These are phyloP conservation scores for Selaginella moellendorffii DNA, from an alignment of 75 land plant genomes.

Conservation along the genomic window DNA sequence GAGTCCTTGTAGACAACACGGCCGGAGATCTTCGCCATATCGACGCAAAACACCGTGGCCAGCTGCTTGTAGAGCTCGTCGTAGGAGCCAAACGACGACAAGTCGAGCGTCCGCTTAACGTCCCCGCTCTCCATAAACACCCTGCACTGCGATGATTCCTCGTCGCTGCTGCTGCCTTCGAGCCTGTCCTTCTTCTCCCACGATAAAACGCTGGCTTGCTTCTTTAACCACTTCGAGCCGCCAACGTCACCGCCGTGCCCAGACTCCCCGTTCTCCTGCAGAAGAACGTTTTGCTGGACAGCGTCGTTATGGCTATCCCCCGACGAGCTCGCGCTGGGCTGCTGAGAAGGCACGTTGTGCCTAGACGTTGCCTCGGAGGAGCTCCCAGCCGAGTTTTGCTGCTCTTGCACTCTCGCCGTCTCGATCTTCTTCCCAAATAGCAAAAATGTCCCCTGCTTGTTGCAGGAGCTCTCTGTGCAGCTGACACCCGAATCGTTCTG, in stretches of 20 bases:
- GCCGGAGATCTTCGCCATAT: slow-evolving; percentile 8
- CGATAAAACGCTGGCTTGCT: slow-evolving; percentile 8
- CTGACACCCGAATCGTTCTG: slow-evolving; percentile 14
- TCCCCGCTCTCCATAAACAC: slow-evolving; percentile 70
- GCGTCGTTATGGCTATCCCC: too few species aligned
- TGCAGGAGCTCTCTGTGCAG: too few species aligned
- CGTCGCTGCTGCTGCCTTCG: slow-evolving; percentile 4
- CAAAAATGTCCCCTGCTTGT: slow-evolving; percentile 37
- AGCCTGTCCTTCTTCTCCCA: neutral
- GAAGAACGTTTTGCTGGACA: slow-evolving; percentile 13
- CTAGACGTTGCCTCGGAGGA: slow-evolving; percentile 30
- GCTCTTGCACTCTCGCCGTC: slow-evolving; percentile 26
- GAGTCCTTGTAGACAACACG: neutral
- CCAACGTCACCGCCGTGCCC: slow-evolving; percentile 8
- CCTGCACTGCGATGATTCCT: slow-evolving; percentile 36
- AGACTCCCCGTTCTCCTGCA: neutral
- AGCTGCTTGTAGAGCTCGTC: slow-evolving; percentile 52
- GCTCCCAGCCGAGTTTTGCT: slow-evolving; percentile 9
- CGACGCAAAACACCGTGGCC: slow-evolving; percentile 51
- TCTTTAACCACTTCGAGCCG: slow-evolving; percentile 24
- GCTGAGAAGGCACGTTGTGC: slow-evolving; percentile 15
- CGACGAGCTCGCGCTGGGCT: slow-evolving; percentile 25
- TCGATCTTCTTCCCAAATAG: slow-evolving; percentile 77
- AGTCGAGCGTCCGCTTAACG: slow-evolving; percentile 70
- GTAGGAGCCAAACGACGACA: slow-evolving; percentile 45